Conservation (phyloP, 176 grass and related monocot genomes). For the Alloteropsis semialata region DNA sequence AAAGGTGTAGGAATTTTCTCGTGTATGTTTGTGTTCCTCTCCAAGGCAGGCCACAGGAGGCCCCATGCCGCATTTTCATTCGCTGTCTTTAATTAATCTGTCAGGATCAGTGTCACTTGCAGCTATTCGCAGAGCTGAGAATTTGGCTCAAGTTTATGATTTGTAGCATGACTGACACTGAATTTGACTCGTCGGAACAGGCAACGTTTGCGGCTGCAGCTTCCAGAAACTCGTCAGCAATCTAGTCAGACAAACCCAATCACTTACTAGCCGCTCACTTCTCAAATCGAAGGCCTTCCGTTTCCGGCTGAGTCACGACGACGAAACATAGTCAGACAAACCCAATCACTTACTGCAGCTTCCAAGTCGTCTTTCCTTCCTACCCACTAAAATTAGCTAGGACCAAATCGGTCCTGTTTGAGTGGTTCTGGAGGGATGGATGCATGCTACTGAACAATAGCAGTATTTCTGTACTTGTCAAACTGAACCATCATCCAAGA, state of each 20-base stretch:
- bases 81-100: neutral
- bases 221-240: neutral
- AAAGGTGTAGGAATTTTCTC: no score
- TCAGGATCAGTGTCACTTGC: neutral
- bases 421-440: neutral
- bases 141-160: neutral
- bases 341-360: neutral
- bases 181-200: conserved; percentile 5
- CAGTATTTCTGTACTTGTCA: neutral
- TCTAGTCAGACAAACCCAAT: neutral
- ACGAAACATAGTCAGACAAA: neutral
- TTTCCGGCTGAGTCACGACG: no score
- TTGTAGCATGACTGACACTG: neutral
- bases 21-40: neutral
- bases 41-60: neutral
- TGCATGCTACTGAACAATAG: neutral
- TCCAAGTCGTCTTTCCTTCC: conserved; percentile 12
- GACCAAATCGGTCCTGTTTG: neutral
- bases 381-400: conserved; percentile 32
- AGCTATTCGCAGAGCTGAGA: neutral
- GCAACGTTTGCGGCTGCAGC: conserved; percentile 31
- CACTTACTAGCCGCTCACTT: neutral
- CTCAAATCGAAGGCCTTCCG: neutral
- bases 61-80: neutral
- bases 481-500: conserved; percentile 10